Conservation (phyloP, 2,329 filamentous ascomycete species). For the Alternaria sp. region DNA sequence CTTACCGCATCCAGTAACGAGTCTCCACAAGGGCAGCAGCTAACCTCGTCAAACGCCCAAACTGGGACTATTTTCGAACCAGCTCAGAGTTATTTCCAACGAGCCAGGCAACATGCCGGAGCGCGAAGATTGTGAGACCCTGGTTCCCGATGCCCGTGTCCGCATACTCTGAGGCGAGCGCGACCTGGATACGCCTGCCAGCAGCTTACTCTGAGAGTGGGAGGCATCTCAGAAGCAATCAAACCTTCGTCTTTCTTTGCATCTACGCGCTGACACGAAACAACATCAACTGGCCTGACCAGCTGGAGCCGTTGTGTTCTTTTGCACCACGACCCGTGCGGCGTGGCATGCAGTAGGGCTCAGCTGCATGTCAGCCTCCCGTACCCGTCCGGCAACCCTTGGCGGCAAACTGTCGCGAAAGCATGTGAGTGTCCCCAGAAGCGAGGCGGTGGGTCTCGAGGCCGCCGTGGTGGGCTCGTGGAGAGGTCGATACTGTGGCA, state of each 20-base stretch:
- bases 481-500: constrained; percentile 14
- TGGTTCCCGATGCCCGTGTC: not conserved
- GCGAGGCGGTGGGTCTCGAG: constrained; percentile 24
- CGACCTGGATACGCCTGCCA: constrained; percentile 7
- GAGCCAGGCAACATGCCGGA: not conserved
- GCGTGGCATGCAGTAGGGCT: constrained; percentile 20
- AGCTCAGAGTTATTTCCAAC: not conserved
- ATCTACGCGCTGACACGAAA: constrained; percentile 11
- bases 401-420: constrained; percentile 27
- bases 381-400: constrained; percentile 25
- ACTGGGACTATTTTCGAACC: not conserved
- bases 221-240: constrained; percentile 15
- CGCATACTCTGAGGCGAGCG: not conserved
- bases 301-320: constrained; percentile 17
- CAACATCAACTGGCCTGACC: constrained; percentile 10
- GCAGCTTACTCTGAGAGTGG: not conserved
- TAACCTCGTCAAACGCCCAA: not conserved
- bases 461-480: constrained; percentile 21
- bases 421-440: constrained; percentile 28
- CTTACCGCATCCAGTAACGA: not conserved
- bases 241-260: not conserved
- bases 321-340: constrained; percentile 16
- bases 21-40: not conserved
- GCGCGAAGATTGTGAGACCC: not conserved
- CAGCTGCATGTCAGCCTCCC: constrained; percentile 30